A percentile compares a stretch with the other conserved stretches of the same genome.
phyloP scores from a whole-genome alignment of 176 grass and related monocot genomes.

The Ampelocalamus luodianensis region DNA sequence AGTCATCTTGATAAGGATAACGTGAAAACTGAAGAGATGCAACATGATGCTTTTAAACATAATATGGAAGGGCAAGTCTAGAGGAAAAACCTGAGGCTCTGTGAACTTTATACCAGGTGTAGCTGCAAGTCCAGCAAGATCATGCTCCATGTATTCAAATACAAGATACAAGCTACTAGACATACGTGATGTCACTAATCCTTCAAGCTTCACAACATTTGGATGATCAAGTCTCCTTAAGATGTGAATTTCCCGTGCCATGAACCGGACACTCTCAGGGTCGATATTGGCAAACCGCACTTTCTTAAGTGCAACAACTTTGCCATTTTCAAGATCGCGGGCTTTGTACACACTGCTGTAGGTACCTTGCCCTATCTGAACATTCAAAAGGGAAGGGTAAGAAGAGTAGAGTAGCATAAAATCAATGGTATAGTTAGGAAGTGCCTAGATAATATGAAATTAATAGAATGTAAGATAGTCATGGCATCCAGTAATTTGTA shows the following conservation, averaged over 20 bases:
- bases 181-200: constrained; percentile 25
- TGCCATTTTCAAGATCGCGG: constrained; percentile 13
- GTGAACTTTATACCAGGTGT: constrained; percentile 28
- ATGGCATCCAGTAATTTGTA: not conserved
- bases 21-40: not conserved
- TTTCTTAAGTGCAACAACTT: constrained; percentile 44
- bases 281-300: constrained; percentile 31
- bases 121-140: constrained; percentile 40
- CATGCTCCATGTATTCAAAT: constrained; percentile 49
- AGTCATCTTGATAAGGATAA: not conserved
- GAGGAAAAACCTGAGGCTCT: constrained; percentile 26
- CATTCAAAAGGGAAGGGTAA: not conserved
- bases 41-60: not conserved
- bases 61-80: not conserved
- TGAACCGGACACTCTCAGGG: constrained; percentile 10
- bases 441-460: not conserved
- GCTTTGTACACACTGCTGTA: constrained; percentile 37
- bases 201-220: constrained; percentile 43
- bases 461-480: not conserved
- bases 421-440: not conserved
- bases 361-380: constrained; percentile 40
- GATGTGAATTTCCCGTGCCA: constrained; percentile 39
- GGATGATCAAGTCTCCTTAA: constrained; percentile 42
- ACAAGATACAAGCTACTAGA: constrained; percentile 39
- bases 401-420: constrained; percentile 9